These are phyloP conservation scores for Earliella scabrosa DNA, from an alignment of 1,284 basidiomycete genomes.

Conservation along the genomic window DNA sequence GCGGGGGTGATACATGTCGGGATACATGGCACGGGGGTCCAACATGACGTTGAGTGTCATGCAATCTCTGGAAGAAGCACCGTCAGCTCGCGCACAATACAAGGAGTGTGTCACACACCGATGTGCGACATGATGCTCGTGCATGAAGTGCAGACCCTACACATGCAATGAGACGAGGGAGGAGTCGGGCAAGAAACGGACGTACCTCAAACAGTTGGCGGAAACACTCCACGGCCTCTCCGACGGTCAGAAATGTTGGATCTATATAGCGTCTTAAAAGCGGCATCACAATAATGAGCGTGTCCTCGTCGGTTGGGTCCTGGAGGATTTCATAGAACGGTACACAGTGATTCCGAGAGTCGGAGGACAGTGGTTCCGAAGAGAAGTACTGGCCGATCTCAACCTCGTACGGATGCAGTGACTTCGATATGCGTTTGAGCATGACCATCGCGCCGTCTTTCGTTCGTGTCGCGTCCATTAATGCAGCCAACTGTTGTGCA, in stretches of 20 bases:
- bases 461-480: conserved; percentile 28
- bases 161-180: no score
- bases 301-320: conserved; percentile 9
- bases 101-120: no score
- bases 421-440: conserved; percentile 24
- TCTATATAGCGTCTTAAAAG: conserved; percentile 23
- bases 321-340: conserved; percentile 24
- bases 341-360: conserved; percentile 23
- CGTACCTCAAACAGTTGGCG: conserved; percentile 35
- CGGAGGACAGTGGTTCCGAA: background rate
- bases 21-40: no score
- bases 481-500: no score
- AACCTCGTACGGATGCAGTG: conserved; percentile 20
- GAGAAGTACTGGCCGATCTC: conserved; percentile 19
- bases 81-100: no score
- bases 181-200: background rate
- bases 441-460: conserved; percentile 28
- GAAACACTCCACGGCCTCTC: conserved; percentile 35
- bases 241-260: conserved; percentile 27
- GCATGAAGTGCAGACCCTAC: no score
- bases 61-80: no score
- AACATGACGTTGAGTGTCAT: no score
- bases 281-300: conserved; percentile 31
- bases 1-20: no score
- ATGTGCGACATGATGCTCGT: no score